Base-by-base conservation (phyloP, 495 filamentous ascomycete genomes). In the Trichoderma gamsii region DNA sequence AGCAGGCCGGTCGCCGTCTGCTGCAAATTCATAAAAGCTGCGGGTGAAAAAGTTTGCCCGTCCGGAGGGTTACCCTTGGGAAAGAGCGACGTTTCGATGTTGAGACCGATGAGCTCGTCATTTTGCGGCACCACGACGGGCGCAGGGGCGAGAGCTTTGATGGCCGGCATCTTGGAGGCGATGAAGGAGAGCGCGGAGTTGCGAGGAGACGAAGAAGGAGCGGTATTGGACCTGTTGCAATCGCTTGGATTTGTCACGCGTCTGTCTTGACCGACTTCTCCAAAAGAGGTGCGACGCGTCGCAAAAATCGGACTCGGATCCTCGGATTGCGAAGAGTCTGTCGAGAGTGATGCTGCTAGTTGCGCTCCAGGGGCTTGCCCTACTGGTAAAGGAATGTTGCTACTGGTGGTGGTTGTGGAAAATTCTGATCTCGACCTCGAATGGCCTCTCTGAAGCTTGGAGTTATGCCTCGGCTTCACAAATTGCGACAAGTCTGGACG, bases 21-120 rank as follows among this genome's bases (percentile, higher is more conserved):
- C 44, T 89, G 85, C 12, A 93, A 80, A 71, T 87, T 86, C 73
- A 90, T 87, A 80, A 89, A 89, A 5, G 89, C 86, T 11, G 88
- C 84, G 1, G 87, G 86, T 3, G 85, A 89, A 73, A 87, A 82
- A 61, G 83, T 70, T 69, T 88, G 81, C 44, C 78, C 75, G 12
- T 76, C 74, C 11, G 56, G 23, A 27, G 56, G 56, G 9, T 66
- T 52, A 18, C 80, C 76, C n/a, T 82, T 73, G 0, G 87, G 84
- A 69, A 88, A 91, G 44, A 93, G 81, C 8, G 88, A 84, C 1
- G 82, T 77, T 35, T 84, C 77, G 69, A 92, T 84, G 73, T 91
- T 84, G 25, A 92, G 77, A 68, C 83, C 85, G 67, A 87, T 79
- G 49, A 92, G 80, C 69, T 91, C 88, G 71, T 91, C 88, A 66